These are phyloP conservation scores for Annulohypoxylon truncatum DNA, from an alignment of 2,329 filamentous ascomycete genomes.

Conservation along the genomic window DNA sequence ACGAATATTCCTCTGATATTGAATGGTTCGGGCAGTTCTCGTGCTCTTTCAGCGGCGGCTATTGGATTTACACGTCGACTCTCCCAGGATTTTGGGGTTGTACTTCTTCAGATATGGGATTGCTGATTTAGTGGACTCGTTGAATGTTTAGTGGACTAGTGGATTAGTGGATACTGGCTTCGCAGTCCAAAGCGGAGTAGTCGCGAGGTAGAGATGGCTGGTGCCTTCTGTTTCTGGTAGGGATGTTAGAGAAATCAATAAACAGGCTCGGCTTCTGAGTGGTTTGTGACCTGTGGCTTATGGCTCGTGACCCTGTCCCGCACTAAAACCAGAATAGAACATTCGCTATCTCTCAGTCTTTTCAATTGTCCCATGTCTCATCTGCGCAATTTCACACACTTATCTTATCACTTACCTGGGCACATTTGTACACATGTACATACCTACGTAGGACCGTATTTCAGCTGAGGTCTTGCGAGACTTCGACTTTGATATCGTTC, in stretches of 20 bases:
- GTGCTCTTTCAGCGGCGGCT: constrained; percentile 35
- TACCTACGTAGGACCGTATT: not conserved
- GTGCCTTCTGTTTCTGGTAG: constrained; percentile 8
- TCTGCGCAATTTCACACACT: constrained; percentile 8
- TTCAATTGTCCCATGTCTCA: not conserved
- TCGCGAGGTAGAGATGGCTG: constrained; percentile 18
- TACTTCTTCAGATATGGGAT: constrained; percentile 30
- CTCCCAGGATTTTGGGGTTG: constrained; percentile 32
- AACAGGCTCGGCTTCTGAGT: constrained; percentile 25
- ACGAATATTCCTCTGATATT: constrained; percentile 1
- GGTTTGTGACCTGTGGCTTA: constrained; percentile 8
- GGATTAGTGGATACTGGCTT: constrained; percentile 1
- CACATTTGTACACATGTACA: too few species aligned
- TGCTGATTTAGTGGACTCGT: constrained; percentile 22
- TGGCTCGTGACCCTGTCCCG: constrained; percentile 24
- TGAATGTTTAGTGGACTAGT: not conserved
- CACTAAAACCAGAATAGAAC: constrained; percentile 8
- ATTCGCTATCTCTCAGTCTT: constrained; percentile 11
- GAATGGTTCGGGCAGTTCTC: constrained; percentile 25
- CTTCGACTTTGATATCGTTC: constrained; percentile 3
- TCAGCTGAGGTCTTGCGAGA: not conserved
- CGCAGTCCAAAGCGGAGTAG: constrained; percentile 34
- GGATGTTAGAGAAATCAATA: constrained; percentile 27
- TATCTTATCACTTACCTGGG: constrained; percentile 23
- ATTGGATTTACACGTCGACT: constrained; percentile 40